Conservation (phyloP, 306 rosid genomes). For the Boehmeria nivea region DNA sequence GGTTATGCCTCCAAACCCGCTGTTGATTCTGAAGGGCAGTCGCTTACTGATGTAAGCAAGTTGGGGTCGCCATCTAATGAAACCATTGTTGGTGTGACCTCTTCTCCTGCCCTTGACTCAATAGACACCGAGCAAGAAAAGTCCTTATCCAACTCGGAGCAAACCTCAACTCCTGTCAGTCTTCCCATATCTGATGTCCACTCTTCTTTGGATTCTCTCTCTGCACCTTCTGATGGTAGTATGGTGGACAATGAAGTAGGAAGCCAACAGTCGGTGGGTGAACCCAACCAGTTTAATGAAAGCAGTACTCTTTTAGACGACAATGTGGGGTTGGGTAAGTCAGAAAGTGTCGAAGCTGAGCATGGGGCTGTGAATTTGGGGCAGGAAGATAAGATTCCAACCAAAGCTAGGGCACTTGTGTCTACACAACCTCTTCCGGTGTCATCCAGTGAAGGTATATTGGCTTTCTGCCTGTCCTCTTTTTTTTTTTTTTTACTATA, state of each 20-base stretch:
- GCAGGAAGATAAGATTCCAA: slow-evolving; percentile 20
- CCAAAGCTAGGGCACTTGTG: slow-evolving; percentile 32
- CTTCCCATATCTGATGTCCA: slow-evolving; percentile 23
- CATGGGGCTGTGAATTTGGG: too few species aligned
- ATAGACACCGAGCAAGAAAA: slow-evolving; percentile 30
- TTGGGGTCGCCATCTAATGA: slow-evolving; percentile 35
- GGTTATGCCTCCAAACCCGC: slow-evolving; percentile 34
- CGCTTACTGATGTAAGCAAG: slow-evolving; percentile 23
- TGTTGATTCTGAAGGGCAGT: slow-evolving; percentile 24
- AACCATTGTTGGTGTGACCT: slow-evolving; percentile 27
- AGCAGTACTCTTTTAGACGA: slow-evolving; percentile 21
- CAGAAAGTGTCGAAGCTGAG: slow-evolving; percentile 28
- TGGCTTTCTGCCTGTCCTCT: too few species aligned
- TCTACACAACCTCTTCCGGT: too few species aligned
- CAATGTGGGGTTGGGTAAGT: slow-evolving; percentile 26
- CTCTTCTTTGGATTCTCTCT: slow-evolving; percentile 45
- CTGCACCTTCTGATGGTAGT: slow-evolving; percentile 25
- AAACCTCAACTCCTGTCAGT: slow-evolving; percentile 26
- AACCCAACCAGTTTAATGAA: slow-evolving; percentile 32
- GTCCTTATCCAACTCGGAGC: too few species aligned
- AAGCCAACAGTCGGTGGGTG: slow-evolving; percentile 27
- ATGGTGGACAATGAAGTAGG: slow-evolving; percentile 31
- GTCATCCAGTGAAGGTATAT: slow-evolving; percentile 32
- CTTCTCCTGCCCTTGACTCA: slow-evolving; percentile 26
- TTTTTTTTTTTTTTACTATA: too few species aligned